A percentile compares a stretch with the other conserved stretches of the same genome.
Evolutionary conservation across 1,139 yeast genomes (phyloP).

Genomic region (Geotrichum reessii): DNA sequence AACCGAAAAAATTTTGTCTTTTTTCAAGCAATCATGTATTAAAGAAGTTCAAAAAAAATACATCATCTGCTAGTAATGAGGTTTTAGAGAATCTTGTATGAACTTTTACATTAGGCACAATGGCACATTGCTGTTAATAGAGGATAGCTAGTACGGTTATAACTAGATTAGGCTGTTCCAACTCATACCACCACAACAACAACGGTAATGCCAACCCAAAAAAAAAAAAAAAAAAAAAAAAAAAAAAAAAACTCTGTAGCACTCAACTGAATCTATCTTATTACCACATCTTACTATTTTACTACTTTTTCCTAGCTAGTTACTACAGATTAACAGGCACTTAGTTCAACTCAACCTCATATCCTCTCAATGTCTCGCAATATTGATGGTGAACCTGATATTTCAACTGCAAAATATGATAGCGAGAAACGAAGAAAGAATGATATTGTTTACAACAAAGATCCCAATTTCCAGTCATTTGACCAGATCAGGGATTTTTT

Average conservation of each 20-base stretch:
- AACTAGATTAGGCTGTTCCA: too few species aligned
- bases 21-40: too few species aligned
- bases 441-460: background rate
- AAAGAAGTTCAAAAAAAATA: too few species aligned
- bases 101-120: too few species aligned
- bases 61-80: too few species aligned
- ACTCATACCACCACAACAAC: too few species aligned
- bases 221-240: too few species aligned
- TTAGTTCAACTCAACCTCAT: background rate
- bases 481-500: conserved; percentile 7
- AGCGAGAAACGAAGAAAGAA: background rate
- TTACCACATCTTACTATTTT: background rate
- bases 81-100: too few species aligned
- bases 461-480: conserved; percentile 5
- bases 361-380: background rate
- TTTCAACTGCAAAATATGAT: background rate
- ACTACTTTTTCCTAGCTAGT: background rate
- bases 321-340: background rate
- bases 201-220: too few species aligned
- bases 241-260: background rate
- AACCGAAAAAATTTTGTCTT: too few species aligned
- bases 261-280: background rate
- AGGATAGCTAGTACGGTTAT: too few species aligned
- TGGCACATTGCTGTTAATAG: too few species aligned
- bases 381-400: background rate